phyloP scores from a whole-genome alignment of 306 rosid species.

The Vigna trinervia region DNA sequence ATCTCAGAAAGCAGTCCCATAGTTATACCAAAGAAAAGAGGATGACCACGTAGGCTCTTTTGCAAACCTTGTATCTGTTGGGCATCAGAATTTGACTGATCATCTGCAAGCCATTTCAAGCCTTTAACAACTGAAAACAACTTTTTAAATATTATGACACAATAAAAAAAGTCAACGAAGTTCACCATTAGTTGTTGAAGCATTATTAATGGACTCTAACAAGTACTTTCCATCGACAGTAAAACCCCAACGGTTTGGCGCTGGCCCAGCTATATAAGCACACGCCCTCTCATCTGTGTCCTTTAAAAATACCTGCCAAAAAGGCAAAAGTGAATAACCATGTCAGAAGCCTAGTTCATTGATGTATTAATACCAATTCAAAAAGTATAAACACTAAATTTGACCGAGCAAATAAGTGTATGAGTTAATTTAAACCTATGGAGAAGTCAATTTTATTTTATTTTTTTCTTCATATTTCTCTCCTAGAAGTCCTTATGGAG shows the following conservation, averaged over 20 bases:
- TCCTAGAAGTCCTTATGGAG: too few relatives aligned
- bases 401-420: neutral
- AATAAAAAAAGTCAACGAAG: slow-evolving; percentile 13
- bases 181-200: slow-evolving; percentile 62
- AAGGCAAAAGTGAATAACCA: slow-evolving; percentile 31
- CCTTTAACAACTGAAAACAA: slow-evolving; percentile 17
- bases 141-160: slow-evolving; percentile 10
- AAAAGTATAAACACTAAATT: neutral
- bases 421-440: too few relatives aligned
- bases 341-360: slow-evolving; percentile 36
- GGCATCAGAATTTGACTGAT: slow-evolving; percentile 48
- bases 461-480: too few relatives aligned
- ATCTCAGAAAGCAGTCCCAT: slow-evolving; percentile 97
- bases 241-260: slow-evolving; percentile 99
- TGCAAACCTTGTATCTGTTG: slow-evolving; percentile 51
- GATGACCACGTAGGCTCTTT: slow-evolving; percentile 71
- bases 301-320: slow-evolving; percentile 81
- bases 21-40: slow-evolving; percentile 94
- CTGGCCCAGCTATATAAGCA: slow-evolving; percentile 98
- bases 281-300: slow-evolving; percentile 99
- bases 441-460: too few relatives aligned
- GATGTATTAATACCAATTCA: slow-evolving; percentile 23
- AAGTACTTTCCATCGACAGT: slow-evolving; percentile 81
- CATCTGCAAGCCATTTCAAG: slow-evolving; percentile 53
- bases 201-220: slow-evolving; percentile 59